Conservation (phyloP, 768 basidiomycete species). For the Suillus subalutaceus region DNA sequence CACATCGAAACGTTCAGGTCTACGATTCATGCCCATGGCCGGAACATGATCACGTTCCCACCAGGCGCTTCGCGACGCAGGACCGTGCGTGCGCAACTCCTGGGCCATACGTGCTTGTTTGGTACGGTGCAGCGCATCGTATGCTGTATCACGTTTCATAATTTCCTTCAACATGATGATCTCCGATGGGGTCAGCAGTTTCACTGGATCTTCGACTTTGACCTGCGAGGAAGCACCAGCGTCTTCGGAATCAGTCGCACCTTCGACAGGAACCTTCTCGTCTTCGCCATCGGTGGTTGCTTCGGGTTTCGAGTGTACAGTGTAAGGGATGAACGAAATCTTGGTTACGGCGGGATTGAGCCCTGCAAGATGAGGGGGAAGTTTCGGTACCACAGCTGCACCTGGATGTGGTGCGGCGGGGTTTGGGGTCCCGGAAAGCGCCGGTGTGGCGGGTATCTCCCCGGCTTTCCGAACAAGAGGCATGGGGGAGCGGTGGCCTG, state of each 20-base stretch:
- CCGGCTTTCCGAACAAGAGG: conserved; percentile 23
- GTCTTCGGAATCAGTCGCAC: conserved; percentile 21
- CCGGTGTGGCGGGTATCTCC: conserved; percentile 18
- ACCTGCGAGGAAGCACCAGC: conserved; percentile 11
- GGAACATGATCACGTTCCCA: conserved; percentile 59
- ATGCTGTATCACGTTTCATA: conserved; percentile 43
- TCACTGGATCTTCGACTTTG: conserved; percentile 28
- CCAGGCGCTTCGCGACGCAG: conserved; percentile 53
- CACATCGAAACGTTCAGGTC: conserved; percentile 51
- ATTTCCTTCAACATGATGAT: conserved; percentile 36
- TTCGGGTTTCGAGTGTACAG: conserved; percentile 21
- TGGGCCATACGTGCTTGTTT: conserved; percentile 56
- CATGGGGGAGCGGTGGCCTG: conserved; percentile 26
- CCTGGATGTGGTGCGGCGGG: conserved; percentile 29
- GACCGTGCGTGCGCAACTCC: conserved; percentile 48
- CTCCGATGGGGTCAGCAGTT: conserved; percentile 34
- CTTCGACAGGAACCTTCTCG: conserved; percentile 23
- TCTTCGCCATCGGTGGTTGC: conserved; percentile 27
- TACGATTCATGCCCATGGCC: conserved; percentile 34
- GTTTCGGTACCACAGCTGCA: conserved; percentile 31
- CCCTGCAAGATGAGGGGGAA: conserved; percentile 35
- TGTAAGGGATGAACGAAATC: conserved; percentile 31
- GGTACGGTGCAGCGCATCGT: conserved; percentile 49
- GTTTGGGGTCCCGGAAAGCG: conserved; percentile 18
- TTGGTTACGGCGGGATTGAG: conserved; percentile 36